Evolutionary conservation across 805 yeast species (phyloP).

Genomic region (Hanseniaspora thailandica): DNA sequence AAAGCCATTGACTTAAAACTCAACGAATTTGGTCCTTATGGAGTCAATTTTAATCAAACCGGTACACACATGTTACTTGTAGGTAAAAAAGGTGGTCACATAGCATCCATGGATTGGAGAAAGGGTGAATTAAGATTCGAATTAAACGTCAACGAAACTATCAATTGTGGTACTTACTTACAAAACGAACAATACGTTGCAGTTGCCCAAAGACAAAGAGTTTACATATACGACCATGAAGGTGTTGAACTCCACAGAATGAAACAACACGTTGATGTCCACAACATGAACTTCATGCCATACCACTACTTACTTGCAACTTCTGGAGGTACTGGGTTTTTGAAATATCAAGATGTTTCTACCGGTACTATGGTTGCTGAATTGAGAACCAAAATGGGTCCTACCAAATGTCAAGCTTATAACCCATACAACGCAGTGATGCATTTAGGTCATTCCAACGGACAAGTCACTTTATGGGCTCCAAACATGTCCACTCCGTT

Average conservation of each 20-base stretch:
- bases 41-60: slow-evolving; percentile 67
- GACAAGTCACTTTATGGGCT: slow-evolving; percentile 87
- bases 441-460: slow-evolving; percentile 87
- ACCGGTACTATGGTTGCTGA: slow-evolving; percentile 83
- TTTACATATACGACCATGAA: slow-evolving; percentile 78
- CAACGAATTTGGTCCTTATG: slow-evolving; percentile 76
- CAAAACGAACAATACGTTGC: slow-evolving; percentile 93
- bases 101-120: slow-evolving; percentile 94
- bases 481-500: slow-evolving; percentile 79
- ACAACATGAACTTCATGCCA: slow-evolving; percentile 75
- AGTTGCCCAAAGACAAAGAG: slow-evolving; percentile 90
- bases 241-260: slow-evolving; percentile 88
- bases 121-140: slow-evolving; percentile 73
- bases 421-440: slow-evolving; percentile 94
- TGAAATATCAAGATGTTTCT: slow-evolving; percentile 89
- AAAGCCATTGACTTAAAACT: slow-evolving; percentile 66
- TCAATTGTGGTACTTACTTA: slow-evolving; percentile 76
- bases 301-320: slow-evolving; percentile 81
- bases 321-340: slow-evolving; percentile 78
- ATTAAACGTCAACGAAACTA: slow-evolving; percentile 74
- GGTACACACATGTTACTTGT: slow-evolving; percentile 78
- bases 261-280: slow-evolving; percentile 79
- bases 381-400: slow-evolving; percentile 76
- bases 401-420: slow-evolving; percentile 75
- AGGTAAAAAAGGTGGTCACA: slow-evolving; percentile 78